Evolutionary conservation across 768 basidiomycete species (phyloP), one percentile per base, ranked within the genome.

Genomic region (Myochromella boudieri): DNA sequence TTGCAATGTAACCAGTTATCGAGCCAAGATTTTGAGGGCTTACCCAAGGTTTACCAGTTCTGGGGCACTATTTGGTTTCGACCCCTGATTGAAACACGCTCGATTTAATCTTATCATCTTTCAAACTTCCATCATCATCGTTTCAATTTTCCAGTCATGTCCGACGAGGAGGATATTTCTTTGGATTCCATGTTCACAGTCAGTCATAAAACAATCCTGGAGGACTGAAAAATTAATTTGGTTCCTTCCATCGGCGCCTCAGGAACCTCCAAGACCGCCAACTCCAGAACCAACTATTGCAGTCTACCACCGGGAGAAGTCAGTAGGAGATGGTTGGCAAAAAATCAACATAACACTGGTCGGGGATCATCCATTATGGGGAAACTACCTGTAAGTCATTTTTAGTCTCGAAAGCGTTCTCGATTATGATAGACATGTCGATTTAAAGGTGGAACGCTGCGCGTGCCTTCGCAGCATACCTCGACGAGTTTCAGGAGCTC

Each of bases 401-500:
- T 31, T 12, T 33, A 3, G 22, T 24, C 8, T 37, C 5, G 1
- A 18, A 25, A 8, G 29, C 29, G 33, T 34, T n/a, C 14, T 17
- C 14, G 4, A 8, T 37, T 11, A 28, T 27, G 8, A 18, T 17
- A 15, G 25, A 1, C 22, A 12, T 37, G 1, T 26, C 12, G 22
- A 29, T 34, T n/a, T n/a, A n/a, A 27, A 91, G 90, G 50, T 91
- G 90, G 88, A 92, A 91, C 58, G 87, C 90, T 2, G 81, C 87
- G 1, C 70, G 84, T 3, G 76, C 84, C 0, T 76, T 91, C 39
- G 86, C 89, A 10, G 72, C 80, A 0, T 89, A 82, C 60, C 70
- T 91, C 1, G 87, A 90, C 50, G 62, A 66, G 9, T 72, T 84
- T 44, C 57, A 59, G 0, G 62, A 72, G 1, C 54, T 85, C 0